A percentile compares a stretch with the other conserved stretches of the same genome.
phyloP scores from a whole-genome alignment of 352 stramenopile genomes.

The Vaucheria bursata region DNA sequence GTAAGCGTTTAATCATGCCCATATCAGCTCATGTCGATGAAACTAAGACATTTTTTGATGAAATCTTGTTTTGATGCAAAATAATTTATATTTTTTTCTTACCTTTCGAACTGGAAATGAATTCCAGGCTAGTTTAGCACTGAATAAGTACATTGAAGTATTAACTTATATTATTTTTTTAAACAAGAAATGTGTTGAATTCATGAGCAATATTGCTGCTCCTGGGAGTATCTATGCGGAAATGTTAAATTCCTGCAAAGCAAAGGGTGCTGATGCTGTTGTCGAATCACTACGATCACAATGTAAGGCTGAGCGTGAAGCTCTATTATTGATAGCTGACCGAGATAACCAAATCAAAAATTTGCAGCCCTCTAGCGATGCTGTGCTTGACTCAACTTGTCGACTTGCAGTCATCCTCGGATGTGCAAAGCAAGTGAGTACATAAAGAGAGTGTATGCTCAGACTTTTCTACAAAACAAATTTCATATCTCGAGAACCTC shows the following conservation, averaged over 20 bases:
- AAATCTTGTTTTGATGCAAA: too few species aligned
- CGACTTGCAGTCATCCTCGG: neutral
- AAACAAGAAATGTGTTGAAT: neutral
- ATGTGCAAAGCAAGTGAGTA: neutral
- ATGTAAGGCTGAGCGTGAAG: neutral
- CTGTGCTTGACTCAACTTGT: neutral
- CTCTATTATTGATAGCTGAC: neutral
- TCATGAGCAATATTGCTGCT: neutral
- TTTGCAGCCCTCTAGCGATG: neutral
- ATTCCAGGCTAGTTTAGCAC: too few species aligned
- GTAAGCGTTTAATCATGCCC: too few species aligned
- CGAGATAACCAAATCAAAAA: neutral
- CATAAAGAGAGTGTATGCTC: too few species aligned
- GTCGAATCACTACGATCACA: neutral
- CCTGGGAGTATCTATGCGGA: conserved; percentile 2
- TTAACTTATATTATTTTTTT: too few species aligned
- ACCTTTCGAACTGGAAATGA: too few species aligned
- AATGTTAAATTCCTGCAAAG: neutral
- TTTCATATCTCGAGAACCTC: too few species aligned
- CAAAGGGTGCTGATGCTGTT: neutral
- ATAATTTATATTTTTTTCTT: too few species aligned
- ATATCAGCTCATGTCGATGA: too few species aligned
- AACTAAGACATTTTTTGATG: too few species aligned
- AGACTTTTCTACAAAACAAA: too few species aligned
- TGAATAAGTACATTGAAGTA: too few species aligned